These are phyloP conservation scores for Malassezia yamatoensis DNA, from an alignment of 1,284 basidiomycete species.

Conservation along the genomic window DNA sequence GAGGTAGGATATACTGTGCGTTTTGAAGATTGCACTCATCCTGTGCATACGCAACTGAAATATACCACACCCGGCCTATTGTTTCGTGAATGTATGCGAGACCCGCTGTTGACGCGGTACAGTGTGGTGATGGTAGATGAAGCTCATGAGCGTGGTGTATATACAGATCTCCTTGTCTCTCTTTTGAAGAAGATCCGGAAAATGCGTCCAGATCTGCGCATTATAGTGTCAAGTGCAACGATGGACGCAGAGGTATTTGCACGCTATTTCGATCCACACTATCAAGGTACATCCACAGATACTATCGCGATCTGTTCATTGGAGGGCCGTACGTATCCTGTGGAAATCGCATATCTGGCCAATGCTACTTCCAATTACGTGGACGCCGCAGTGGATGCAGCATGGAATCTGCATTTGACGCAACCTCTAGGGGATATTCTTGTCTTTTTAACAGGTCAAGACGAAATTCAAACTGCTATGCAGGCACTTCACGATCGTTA, in stretches of 20 bases:
- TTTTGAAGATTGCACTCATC: constrained; percentile 47
- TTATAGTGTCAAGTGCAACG: constrained; percentile 90
- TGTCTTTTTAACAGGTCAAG: constrained; percentile 49
- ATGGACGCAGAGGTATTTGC: constrained; percentile 78
- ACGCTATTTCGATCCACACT: constrained; percentile 61
- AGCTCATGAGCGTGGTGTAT: constrained; percentile 49
- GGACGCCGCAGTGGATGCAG: constrained; percentile 44
- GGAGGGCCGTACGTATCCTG: constrained; percentile 48
- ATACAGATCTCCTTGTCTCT: constrained; percentile 49
- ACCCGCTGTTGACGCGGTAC: constrained; percentile 35
- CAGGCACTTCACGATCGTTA: constrained; percentile 64
- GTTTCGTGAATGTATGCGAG: constrained; percentile 35
- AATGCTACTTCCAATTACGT: constrained; percentile 48
- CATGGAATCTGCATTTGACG: constrained; percentile 45
- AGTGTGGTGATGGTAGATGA: constrained; percentile 51
- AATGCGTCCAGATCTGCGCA: constrained; percentile 73
- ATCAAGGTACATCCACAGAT: neutral
- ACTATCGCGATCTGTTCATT: constrained; percentile 45
- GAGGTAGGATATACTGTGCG: constrained; percentile 57
- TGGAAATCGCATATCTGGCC: constrained; percentile 48
- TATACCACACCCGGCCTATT: constrained; percentile 41
- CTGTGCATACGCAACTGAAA: constrained; percentile 43
- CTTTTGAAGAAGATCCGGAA: constrained; percentile 62
- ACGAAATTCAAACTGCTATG: constrained; percentile 61
- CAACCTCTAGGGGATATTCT: constrained; percentile 51